Conservation (phyloP, 2,329 filamentous ascomycete species). For the Venturia effusa region DNA sequence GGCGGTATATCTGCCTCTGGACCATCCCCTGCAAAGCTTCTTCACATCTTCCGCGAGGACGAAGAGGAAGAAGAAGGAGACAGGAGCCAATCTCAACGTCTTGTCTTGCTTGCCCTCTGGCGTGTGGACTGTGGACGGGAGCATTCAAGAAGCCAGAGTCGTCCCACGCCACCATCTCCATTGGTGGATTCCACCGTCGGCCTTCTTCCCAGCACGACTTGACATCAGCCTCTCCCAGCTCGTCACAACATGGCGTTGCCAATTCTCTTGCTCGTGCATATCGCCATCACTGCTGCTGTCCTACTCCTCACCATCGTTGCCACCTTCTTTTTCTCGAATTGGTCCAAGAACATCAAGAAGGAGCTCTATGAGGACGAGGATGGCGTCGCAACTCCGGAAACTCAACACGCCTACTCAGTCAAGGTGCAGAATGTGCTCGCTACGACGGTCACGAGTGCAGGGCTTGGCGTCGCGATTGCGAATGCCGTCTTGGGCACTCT, state of each 20-base stretch:
- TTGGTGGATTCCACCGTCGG: not conserved
- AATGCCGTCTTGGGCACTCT: not conserved
- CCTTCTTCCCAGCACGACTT: not conserved
- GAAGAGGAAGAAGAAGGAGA: too few species aligned
- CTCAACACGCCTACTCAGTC: constrained; percentile 51
- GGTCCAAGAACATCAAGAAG: not conserved
- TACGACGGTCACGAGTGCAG: not conserved
- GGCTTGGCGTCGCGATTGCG: constrained; percentile 10
- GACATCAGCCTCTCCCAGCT: not conserved
- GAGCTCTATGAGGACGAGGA: constrained; percentile 54
- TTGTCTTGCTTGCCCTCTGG: too few species aligned
- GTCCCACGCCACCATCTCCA: too few species aligned
- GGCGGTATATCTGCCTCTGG: not conserved
- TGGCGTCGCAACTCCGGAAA: constrained; percentile 55
- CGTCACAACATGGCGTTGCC: not conserved
- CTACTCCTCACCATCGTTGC: not conserved
- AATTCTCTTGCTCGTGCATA: not conserved
- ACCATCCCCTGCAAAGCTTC: too few species aligned
- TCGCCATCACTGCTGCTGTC: not conserved
- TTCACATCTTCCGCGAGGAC: too few species aligned
- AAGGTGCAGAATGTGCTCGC: constrained; percentile 41
- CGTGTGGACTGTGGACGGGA: too few species aligned
- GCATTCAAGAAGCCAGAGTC: too few species aligned
- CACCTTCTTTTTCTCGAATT: not conserved
- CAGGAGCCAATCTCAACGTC: too few species aligned